Base-by-base conservation (phyloP, 1,284 basidiomycete species). In the Malassezia furfur region DNA sequence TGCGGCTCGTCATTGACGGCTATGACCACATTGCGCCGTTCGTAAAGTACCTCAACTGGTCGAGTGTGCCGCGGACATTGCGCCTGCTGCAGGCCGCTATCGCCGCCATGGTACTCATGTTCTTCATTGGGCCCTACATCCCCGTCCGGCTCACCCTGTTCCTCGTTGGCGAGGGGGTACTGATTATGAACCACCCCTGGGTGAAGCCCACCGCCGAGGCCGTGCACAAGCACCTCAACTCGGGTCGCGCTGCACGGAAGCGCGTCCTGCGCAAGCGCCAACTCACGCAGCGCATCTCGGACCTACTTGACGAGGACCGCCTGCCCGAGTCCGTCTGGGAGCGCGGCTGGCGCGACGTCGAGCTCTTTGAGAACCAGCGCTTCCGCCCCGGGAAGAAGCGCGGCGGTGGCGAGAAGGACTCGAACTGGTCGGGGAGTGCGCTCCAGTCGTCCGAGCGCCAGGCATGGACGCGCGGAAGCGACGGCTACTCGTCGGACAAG, bases 21-120 rank as follows among this genome's bases (percentile, higher is more conserved):
- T 74, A 75, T 52, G 68, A 71, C 43, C 52, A 64, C 32, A 61
- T 70, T n/a, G 59, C 65, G 0, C 68, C 70, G 4, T 52, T 69
- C 5, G 66, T 74, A 12, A 64, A 65, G 15, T 72, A 69, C 51
- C 57, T 75, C 43, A 72, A 75, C 57, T 75, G 74, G 74, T 75
- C 74, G 0, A 64, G 64, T 14, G 69, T 70, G 50, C 58, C 58
- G 19, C 65, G 65, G 31, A 67, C 70, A 21, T 57, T 75, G 31
- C 60, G 66, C 31, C 59, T 75, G 22, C 54, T 75, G 8, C 71
- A 75, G 46, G 55, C 60, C 17, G 53, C 66, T 7, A 53, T 75
- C 15, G 50, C 75, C 11, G 60, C 60, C 3, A 65, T 68, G 9
- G 55, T 69, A 7, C 39, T 64, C n/a, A 48, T 73, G 28, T 71